Evolutionary conservation across 768 basidiomycete genomes (phyloP), one percentile per base, ranked within the genome.

Genomic region (Boletus rufocinnamomeus): DNA sequence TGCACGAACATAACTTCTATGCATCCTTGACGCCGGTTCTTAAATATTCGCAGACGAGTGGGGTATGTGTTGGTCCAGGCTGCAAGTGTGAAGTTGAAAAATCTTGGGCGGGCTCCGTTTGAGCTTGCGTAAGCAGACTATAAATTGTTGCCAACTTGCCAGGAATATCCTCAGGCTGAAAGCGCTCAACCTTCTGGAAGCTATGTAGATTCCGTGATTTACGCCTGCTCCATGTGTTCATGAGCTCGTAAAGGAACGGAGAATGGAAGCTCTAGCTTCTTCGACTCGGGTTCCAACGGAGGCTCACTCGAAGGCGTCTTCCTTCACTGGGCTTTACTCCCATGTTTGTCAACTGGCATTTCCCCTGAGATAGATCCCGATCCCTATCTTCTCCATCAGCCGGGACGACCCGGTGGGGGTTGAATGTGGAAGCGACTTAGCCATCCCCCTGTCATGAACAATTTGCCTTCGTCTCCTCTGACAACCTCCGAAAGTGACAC

Each of bases 1-100:
- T 17, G 69, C 62, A 53, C 68, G 60, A 48, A 66, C 54, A 35
- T 47, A 60, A 23, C 66, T 71, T 52, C 49, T 47, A 40, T 63
- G 57, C 69, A 71, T 71, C 27, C 32, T 37, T 50, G 6, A 28
- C 14, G 14, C 35, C 34, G 17, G 32, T 30, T 45, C 25, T 10
- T 28, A 45, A 34, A 43, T 8, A 17, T 27, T 50, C 17, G 34
- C 19, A 23, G n/a, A 43, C 25, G n/a, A 21, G 44, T 52, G 14
- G 30, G 16, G 25, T 38, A 32, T 53, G 30, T 34, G 21, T 14
- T 19, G 21, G 52, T 53, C n/a, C 40, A 41, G 10, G 13, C 34
- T 14, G 13, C 35, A 35, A 34, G 4, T 8, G 23, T 23, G 34
- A n/a, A 21, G 50, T 41, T 14, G 25, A 40, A 21, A 16, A 45